Base-by-base conservation (phyloP, 2,329 filamentous ascomycete species). In the Arthroderma sp. region DNA sequence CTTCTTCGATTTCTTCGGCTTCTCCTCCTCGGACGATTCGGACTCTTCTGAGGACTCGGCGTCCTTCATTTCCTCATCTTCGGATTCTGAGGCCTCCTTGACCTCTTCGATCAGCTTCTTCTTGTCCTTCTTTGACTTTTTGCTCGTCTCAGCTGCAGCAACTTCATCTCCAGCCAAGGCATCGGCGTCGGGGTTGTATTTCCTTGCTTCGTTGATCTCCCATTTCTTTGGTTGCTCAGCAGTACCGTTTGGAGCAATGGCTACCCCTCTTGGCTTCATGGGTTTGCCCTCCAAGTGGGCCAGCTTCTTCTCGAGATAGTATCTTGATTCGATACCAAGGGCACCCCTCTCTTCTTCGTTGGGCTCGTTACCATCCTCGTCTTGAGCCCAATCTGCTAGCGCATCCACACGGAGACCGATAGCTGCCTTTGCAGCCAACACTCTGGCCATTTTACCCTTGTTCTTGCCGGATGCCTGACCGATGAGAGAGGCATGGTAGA, bases 381-480 rank as follows among this genome's bases (percentile, higher is more conserved):
- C 73, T 48, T 77, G 78, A 46, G 82, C 77, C 73, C 83, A 86
- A 51, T 88, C 83, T 44, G 81, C 80, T 38, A 93, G 75, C 29
- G 91, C 86, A 65, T 98, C 91, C 41, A 94, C 84, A 68, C 91
- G 87, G 40, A 95, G 74, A 73, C 88, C 88, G 42, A 98, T 78
- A 28, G 91, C 86, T 39, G 89, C 81, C 74, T 96, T 96, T 55
- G 89, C 83, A 40, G 91, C 84, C 49, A 98, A 77, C 73, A 94
- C 87, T 75, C 91, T 85, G 36, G 91, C 91, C 60, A 98, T 94
- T 75, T 98, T 98, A 57, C 91, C 91, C 81, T 98, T 98, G 74
- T 96, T 96, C 73, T 86, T 89, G 58, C 91, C 91, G 15, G 85
- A 94, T 29, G 91, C 91, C 70, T 98, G 91, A 38, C 91, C 93